Evolutionary conservation across 2,329 filamentous ascomycete genomes (phyloP).

Genomic region (Pseudogymnoascus sp.): DNA sequence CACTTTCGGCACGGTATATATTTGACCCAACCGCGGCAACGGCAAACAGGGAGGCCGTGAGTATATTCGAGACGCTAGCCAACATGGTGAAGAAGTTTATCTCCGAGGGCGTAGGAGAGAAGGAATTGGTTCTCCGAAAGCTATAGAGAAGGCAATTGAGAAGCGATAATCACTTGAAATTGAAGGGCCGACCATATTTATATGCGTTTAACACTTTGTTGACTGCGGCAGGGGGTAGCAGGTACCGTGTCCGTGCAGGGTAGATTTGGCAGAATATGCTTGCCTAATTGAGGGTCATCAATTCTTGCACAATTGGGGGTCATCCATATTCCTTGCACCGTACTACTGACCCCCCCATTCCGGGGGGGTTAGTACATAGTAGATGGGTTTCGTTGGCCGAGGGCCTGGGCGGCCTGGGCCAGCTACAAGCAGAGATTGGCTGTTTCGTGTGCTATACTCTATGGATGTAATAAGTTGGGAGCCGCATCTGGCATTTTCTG

Average conservation of each 20-base stretch:
- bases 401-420: background rate
- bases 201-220: background rate
- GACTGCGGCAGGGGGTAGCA: background rate
- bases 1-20: background rate
- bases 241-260: background rate
- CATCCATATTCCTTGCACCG: background rate
- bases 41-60: background rate
- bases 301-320: background rate
- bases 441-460: background rate
- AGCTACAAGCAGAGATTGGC: background rate
- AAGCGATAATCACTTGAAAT: background rate
- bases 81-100: background rate
- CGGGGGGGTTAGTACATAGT: no score
- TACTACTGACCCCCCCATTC: background rate
- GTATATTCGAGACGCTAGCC: background rate
- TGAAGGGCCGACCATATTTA: background rate
- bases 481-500: background rate
- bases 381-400: background rate
- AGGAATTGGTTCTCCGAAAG: background rate
- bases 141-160: background rate
- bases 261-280: slow-evolving; percentile 7
- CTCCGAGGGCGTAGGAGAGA: background rate
- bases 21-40: background rate
- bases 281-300: background rate
- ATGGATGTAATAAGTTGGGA: background rate